These are phyloP conservation scores for Cryptococcus sp. DNA, from an alignment of 1,284 basidiomycete species.

Conservation along the genomic window DNA sequence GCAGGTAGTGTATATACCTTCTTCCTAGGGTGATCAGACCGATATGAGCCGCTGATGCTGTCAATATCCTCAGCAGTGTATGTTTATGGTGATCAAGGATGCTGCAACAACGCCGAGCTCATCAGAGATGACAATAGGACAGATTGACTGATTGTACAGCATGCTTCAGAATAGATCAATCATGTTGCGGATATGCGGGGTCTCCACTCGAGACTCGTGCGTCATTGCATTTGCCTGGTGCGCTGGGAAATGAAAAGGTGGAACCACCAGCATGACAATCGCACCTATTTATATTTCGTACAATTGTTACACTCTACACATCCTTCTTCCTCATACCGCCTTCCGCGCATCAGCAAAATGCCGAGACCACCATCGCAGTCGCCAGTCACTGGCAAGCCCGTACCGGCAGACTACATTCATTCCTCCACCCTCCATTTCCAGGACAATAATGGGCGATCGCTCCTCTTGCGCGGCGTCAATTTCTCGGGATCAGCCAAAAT, in stretches of 20 bases:
- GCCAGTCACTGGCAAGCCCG: conserved; percentile 67
- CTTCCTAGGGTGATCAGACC: too few species aligned
- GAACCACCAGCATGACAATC: conserved; percentile 8
- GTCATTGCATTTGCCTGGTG: too few species aligned
- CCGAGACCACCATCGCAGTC: conserved; percentile 57
- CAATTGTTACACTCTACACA: not conserved
- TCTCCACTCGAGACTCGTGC: too few species aligned
- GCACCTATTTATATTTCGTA: not conserved
- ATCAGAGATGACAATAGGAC: too few species aligned
- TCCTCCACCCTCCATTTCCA: conserved; percentile 75
- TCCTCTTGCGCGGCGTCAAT: conserved; percentile 90
- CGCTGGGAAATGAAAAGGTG: conserved; percentile 1
- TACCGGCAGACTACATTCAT: conserved; percentile 58
- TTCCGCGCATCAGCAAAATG: conserved; percentile 25
- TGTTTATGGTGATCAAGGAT: too few species aligned
- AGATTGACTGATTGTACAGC: too few species aligned
- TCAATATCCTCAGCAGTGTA: too few species aligned
- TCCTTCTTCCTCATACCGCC: not conserved
- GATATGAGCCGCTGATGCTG: too few species aligned
- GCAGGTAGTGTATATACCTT: too few species aligned
- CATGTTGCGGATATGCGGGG: too few species aligned
- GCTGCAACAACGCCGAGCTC: too few species aligned
- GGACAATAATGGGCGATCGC: conserved; percentile 76
- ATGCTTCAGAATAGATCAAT: too few species aligned
- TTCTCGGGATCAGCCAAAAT: conserved; percentile 85